Conservation (phyloP, 202 grass and related monocot species). For the Zoysia matrella region DNA sequence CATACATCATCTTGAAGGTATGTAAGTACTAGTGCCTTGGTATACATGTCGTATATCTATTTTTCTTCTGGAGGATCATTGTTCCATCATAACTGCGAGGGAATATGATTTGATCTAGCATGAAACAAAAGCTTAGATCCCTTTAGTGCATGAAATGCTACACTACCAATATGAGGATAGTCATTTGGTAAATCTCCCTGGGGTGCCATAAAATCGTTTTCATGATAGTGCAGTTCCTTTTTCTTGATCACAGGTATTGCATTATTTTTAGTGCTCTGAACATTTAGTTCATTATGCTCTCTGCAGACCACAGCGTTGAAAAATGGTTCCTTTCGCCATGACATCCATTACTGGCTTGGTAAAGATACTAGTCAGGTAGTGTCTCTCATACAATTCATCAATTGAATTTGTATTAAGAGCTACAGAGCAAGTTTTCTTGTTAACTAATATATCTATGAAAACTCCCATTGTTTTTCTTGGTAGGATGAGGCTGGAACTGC, state of each 20-base stretch:
- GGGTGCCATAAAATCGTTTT: not conserved
- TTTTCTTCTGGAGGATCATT: conserved; percentile 26
- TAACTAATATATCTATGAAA: conserved; percentile 24
- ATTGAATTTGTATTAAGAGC: conserved; percentile 35
- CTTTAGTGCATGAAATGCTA: conserved; percentile 22
- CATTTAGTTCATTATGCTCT: conserved; percentile 4
- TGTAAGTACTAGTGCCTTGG: conserved; percentile 1
- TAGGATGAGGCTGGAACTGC: conserved; percentile 94
- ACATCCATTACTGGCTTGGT: conserved; percentile 99
- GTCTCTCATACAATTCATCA: conserved; percentile 44
- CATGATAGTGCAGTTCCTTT: not conserved
- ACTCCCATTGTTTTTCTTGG: conserved; percentile 26
- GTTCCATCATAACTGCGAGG: not conserved
- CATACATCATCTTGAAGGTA: conserved; percentile 96
- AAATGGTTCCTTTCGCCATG: conserved; percentile 88
- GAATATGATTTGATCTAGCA: not conserved
- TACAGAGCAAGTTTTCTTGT: not conserved
- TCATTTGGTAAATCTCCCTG: not conserved
- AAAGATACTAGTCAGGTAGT: conserved; percentile 96
- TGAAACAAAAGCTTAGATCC: conserved; percentile 4
- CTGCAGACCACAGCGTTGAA: conserved; percentile 77
- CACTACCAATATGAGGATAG: not conserved
- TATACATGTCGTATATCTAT: not conserved
- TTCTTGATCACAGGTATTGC: conserved; percentile 3
- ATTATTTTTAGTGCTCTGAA: conserved; percentile 8